Percentiles rank a stretch among this genome's conserved stretches.
Conservation (phyloP, 129 eudicot genomes). For the Silybum marianum region DNA sequence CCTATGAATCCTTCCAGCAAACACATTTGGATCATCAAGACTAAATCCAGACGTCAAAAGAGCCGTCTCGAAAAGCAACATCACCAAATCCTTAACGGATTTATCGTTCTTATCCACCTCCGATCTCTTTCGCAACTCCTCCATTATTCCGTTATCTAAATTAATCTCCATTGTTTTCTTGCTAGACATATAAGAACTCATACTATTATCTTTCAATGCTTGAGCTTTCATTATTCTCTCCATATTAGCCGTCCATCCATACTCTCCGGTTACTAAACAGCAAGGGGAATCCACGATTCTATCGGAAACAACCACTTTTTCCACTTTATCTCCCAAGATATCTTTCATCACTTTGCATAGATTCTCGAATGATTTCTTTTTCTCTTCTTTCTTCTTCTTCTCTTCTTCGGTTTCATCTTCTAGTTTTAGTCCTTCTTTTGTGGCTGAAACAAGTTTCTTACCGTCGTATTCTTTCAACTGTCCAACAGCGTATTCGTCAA, state of each 20-base stretch:
- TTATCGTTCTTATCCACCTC: slow-evolving; percentile 28
- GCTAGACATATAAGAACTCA: slow-evolving; percentile 27
- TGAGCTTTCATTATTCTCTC: slow-evolving; percentile 34
- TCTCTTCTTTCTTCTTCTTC: slow-evolving; percentile 24
- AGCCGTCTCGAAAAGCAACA: slow-evolving; percentile 28
- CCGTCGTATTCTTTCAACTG: slow-evolving; percentile 29
- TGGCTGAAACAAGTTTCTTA: slow-evolving; percentile 16
- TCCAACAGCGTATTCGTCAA: slow-evolving; percentile 27
- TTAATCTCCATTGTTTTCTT: slow-evolving; percentile 36
- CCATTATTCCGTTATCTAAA: slow-evolving; percentile 27
- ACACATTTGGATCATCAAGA: slow-evolving; percentile 27
- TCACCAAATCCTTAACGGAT: slow-evolving; percentile 27
- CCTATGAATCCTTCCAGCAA: slow-evolving; percentile 24
- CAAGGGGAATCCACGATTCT: slow-evolving; percentile 32
- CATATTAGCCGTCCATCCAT: slow-evolving; percentile 33
- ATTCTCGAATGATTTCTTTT: slow-evolving; percentile 29
- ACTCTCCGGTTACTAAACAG: slow-evolving; percentile 28
- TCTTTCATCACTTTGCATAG: slow-evolving; percentile 28
- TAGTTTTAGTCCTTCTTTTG: slow-evolving; percentile 4
- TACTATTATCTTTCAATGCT: slow-evolving; percentile 25
- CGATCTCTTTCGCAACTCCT: slow-evolving; percentile 28
- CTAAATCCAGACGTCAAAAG: slow-evolving; percentile 30
- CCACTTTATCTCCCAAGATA: slow-evolving; percentile 21
- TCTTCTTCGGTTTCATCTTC: slow-evolving; percentile 18
- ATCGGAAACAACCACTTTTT: slow-evolving; percentile 26